phyloP scores from a whole-genome alignment of 2,329 filamentous ascomycete genomes.

The Metarhizium rileyi region DNA sequence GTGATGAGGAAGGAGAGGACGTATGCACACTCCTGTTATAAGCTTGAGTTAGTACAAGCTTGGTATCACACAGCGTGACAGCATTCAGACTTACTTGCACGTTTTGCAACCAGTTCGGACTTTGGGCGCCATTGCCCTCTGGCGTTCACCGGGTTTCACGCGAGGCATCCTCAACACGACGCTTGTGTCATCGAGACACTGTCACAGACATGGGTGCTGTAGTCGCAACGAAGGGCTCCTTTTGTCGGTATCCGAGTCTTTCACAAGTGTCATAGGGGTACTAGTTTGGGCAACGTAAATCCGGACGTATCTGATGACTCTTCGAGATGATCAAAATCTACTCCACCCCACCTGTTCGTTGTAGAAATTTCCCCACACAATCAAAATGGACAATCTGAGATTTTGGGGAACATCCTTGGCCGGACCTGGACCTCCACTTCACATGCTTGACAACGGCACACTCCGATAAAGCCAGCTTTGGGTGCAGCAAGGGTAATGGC shows the following conservation, averaged over 20 bases:
- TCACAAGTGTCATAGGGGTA: not conserved
- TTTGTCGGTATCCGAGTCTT: not conserved
- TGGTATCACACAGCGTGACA: not conserved
- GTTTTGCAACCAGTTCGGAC: constrained; percentile 7
- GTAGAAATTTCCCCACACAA: not conserved
- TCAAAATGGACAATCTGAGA: not conserved
- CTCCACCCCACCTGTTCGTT: not conserved
- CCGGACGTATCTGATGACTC: not conserved
- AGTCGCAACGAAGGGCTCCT: not conserved
- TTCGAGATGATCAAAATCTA: not conserved
- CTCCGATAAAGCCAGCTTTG: not conserved
- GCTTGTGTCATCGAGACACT: not conserved
- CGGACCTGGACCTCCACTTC: not conserved
- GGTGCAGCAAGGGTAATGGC: not conserved
- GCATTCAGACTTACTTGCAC: constrained; percentile 6
- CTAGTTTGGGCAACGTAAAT: not conserved
- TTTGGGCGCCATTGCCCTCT: constrained; percentile 7
- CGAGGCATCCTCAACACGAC: constrained; percentile 3
- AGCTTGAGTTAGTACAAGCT: not conserved
- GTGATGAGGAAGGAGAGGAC: not conserved
- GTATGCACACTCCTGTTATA: not conserved
- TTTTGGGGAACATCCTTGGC: not conserved
- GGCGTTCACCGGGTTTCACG: constrained; percentile 7
- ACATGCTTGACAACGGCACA: not conserved
- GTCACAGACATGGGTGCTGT: not conserved